These are phyloP conservation scores for Xylaria polymorpha DNA, from an alignment of 2,329 filamentous ascomycete genomes.

Conservation along the genomic window DNA sequence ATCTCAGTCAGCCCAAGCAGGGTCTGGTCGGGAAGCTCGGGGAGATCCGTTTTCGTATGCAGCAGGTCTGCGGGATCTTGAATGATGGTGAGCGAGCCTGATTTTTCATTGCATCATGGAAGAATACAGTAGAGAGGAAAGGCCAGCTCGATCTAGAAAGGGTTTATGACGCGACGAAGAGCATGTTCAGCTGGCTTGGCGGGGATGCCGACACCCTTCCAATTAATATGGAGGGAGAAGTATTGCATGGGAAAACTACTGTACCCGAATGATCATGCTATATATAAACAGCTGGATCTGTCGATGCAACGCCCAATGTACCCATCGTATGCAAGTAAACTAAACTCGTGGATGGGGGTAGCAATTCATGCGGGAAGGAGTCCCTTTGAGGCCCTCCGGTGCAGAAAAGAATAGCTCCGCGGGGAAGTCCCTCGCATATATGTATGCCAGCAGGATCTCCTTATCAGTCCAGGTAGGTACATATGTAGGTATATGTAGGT, in stretches of 20 bases:
- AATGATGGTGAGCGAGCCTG: background rate
- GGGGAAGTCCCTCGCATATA: background rate
- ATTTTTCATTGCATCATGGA: too few species aligned
- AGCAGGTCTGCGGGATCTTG: background rate
- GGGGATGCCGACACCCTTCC: slow-evolving; percentile 3
- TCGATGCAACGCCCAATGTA: background rate
- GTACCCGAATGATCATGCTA: slow-evolving; percentile 9
- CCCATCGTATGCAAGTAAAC: slow-evolving; percentile 10
- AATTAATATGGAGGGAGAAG: background rate
- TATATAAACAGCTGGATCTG: slow-evolving; percentile 12
- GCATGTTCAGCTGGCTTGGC: slow-evolving; percentile 23
- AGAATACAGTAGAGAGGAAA: background rate
- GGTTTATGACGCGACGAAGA: background rate
- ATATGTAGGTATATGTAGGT: too few species aligned
- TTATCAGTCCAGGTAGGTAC: background rate
- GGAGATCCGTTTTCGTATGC: background rate
- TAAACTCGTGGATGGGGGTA: background rate
- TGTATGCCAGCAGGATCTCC: background rate
- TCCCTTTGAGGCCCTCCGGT: too few species aligned
- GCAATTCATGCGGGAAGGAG: too few species aligned
- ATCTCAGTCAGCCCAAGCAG: background rate
- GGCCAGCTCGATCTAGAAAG: background rate
- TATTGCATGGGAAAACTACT: slow-evolving; percentile 9
- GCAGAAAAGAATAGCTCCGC: background rate
- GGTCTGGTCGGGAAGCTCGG: background rate